Evolutionary conservation across 495 filamentous ascomycete genomes (phyloP).

Genomic region (Lasiosphaeria hispida): DNA sequence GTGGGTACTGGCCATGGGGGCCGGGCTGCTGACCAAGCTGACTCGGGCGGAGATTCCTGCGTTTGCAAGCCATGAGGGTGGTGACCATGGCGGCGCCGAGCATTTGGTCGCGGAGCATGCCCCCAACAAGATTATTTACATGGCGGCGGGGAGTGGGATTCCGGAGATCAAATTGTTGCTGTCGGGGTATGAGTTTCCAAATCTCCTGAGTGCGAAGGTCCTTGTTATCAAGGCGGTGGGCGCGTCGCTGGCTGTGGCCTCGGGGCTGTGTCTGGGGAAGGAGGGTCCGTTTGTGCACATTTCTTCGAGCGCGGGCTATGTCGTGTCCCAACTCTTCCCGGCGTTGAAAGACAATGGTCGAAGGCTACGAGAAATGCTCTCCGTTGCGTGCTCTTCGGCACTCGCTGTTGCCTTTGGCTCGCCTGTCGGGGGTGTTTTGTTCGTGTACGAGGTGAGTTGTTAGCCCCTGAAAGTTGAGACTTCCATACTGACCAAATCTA

Average conservation of each 20-base stretch:
- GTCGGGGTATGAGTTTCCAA: conserved; percentile 58
- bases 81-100: background rate
- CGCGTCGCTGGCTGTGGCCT: conserved; percentile 54
- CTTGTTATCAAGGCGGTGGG: conserved; percentile 57
- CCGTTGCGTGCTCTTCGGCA: conserved; percentile 53
- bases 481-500: conserved; percentile 9
- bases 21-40: conserved; percentile 50
- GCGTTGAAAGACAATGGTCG: conserved; percentile 54
- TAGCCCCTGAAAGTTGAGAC: background rate
- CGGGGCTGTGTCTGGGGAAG: conserved; percentile 59
- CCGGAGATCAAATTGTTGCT: conserved; percentile 61
- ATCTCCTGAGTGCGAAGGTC: conserved; percentile 54
- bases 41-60: conserved; percentile 50
- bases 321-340: conserved; percentile 50
- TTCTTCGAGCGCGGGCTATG: conserved; percentile 54
- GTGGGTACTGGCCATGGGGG: conserved; percentile 48
- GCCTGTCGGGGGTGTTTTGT: conserved; percentile 58
- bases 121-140: conserved; percentile 52
- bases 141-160: conserved; percentile 56
- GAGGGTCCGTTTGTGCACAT: conserved; percentile 63
- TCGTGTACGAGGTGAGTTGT: conserved; percentile 45
- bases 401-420: conserved; percentile 59
- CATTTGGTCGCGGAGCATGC: background rate
- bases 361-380: conserved; percentile 54
- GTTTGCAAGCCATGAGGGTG: conserved; percentile 27